phyloP scores from a whole-genome alignment of 148 eudicot genomes.

The Rhododendron molle region DNA sequence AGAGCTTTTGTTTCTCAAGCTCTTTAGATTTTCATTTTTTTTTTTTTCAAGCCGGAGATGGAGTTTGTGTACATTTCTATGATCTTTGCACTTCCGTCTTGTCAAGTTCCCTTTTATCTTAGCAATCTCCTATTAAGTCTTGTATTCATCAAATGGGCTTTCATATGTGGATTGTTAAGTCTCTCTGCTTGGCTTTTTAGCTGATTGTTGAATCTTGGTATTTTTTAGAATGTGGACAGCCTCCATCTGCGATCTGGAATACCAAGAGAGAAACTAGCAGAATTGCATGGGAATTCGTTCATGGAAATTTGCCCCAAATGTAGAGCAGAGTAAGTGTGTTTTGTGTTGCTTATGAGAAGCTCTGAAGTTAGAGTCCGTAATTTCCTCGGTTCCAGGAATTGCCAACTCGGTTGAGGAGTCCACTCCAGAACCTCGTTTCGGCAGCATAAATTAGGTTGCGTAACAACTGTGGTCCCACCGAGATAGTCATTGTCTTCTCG shows the following conservation, averaged over 20 bases:
- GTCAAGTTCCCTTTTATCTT: not conserved
- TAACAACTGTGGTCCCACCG: not conserved
- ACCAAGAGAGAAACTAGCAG: constrained; percentile 72
- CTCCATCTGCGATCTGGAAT: constrained; percentile 90
- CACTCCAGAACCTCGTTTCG: not conserved
- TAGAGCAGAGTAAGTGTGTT: constrained; percentile 61
- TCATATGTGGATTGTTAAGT: not conserved
- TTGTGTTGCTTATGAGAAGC: not conserved
- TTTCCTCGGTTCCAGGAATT: not conserved
- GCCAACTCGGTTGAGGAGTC: not conserved
- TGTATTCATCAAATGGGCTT: not conserved
- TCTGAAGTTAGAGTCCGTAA: not conserved
- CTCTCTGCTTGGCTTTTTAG: not conserved
- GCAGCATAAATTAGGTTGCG: not conserved
- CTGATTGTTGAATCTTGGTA: constrained; percentile 10
- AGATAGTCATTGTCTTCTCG: not conserved
- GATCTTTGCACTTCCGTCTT: not conserved
- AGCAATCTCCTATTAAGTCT: not conserved
- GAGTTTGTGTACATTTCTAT: not conserved
- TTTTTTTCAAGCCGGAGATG: not conserved
- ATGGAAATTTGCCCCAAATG: constrained; percentile 73
- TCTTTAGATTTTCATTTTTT: not conserved
- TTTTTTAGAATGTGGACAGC: constrained; percentile 72
- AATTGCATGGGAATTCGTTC: constrained; percentile 87
- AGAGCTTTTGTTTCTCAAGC: not conserved